Evolutionary conservation across 2,329 filamentous ascomycete species (phyloP), one percentile per base, ranked within the genome.

Genomic region (Fusarium neocosmosporiellum): DNA sequence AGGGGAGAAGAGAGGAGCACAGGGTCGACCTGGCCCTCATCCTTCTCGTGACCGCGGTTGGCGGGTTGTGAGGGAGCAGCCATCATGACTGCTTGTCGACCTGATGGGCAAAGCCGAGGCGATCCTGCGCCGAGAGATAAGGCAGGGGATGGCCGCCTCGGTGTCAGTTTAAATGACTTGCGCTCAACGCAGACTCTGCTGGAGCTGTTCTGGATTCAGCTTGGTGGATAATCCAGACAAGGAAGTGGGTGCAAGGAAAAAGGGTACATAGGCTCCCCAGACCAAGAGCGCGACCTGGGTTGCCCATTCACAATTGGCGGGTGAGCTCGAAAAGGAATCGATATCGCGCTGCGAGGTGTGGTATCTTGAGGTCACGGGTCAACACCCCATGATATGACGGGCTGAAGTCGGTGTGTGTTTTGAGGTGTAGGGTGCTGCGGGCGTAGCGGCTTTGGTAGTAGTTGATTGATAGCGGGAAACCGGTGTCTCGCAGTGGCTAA

Each of bases 1-100:
- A 76, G 67, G 33, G 75, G 75, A 54, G 78, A 78, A 41, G 78
- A 79, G 11, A 78, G 67, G 11, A 77, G 59, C 2, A 62, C 59
- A 24, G 68, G 50, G 54, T 68, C 74, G 41, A 62, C 57, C 55
- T 59, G 67, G 39, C 61, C 50, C 29, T 78, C 76, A 34, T 78
- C 67, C 43, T 63, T 62, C 61, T 76, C 72, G 71, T 68, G 68
- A 64, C 65, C 60, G 18, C 46, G 46, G 29, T 65, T 46, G 33
- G 41, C 55, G 46, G 62, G 13, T n/a, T 58, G 59, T 20, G 65
- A 62, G 33, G 71, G 63, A 62, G 57, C 18, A 72, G 54, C 63
- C 71, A 74, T 74, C 71, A 72, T 74, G 68, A 48, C 50, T 57
- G 63, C 48, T 70, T 69, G 53, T 57, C 63, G 63, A 66, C 55